These are phyloP conservation scores for Bonia amplexicaulis DNA, from an alignment of 176 grass and related monocot genomes.

Conservation along the genomic window DNA sequence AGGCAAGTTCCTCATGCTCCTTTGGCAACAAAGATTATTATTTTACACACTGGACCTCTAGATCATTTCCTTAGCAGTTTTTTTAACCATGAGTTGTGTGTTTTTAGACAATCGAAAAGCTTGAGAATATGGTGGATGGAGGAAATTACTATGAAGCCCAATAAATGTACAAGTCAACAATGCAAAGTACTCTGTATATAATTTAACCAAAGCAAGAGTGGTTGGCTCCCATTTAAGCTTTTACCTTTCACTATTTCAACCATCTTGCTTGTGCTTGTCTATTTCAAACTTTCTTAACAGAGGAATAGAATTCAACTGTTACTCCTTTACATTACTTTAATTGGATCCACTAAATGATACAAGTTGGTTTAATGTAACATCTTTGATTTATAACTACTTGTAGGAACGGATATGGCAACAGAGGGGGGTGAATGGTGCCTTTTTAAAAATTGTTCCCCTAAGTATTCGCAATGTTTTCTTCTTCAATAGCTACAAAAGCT, in stretches of 20 bases:
- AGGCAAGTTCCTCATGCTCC: not conserved
- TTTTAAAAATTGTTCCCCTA: too few relatives aligned
- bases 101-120: constrained; percentile 61
- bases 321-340: too few relatives aligned
- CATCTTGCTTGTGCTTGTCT: too few relatives aligned
- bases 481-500: too few relatives aligned
- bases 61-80: constrained; percentile 7
- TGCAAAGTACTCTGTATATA: constrained; percentile 50
- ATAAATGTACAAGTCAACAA: constrained; percentile 88
- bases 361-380: too few relatives aligned
- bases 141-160: constrained; percentile 89
- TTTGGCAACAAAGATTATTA: not conserved
- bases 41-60: not conserved
- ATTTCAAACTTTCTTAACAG: too few relatives aligned
- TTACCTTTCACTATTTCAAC: not conserved
- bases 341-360: too few relatives aligned
- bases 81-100: not conserved
- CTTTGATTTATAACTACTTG: too few relatives aligned
- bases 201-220: not conserved
- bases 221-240: not conserved
- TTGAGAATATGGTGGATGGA: constrained; percentile 71
- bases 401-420: too few relatives aligned
- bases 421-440: too few relatives aligned
- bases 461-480: too few relatives aligned
- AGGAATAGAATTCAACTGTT: too few relatives aligned